Evolutionary conservation across 2,329 filamentous ascomycete species (phyloP).

Genomic region (Malbranchea zuffiana): DNA sequence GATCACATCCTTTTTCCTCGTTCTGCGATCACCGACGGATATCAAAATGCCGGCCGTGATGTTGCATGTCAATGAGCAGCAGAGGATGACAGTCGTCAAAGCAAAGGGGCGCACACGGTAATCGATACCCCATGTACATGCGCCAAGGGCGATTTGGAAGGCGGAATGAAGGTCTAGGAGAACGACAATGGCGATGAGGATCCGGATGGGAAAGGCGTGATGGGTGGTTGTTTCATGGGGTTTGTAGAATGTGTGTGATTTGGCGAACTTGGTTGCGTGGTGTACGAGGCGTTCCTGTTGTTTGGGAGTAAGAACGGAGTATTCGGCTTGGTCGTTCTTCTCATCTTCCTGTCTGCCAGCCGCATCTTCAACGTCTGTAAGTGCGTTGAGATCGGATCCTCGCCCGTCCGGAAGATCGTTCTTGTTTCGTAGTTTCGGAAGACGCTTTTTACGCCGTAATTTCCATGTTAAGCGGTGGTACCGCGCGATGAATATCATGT

Average conservation of each 20-base stretch:
- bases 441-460: slow-evolving; percentile 48
- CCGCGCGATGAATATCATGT: slow-evolving; percentile 71
- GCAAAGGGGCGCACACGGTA: slow-evolving; percentile 59
- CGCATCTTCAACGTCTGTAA: slow-evolving; percentile 36
- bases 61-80: slow-evolving; percentile 66
- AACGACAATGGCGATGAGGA: slow-evolving; percentile 67
- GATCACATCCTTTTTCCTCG: slow-evolving; percentile 75
- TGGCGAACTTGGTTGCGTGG: slow-evolving; percentile 69
- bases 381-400: slow-evolving; percentile 21
- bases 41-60: slow-evolving; percentile 67
- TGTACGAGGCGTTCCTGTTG: slow-evolving; percentile 63
- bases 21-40: slow-evolving; percentile 61
- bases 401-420: slow-evolving; percentile 46
- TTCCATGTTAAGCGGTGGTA: slow-evolving; percentile 59
- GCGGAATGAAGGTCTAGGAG: slow-evolving; percentile 69
- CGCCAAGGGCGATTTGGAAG: slow-evolving; percentile 68
- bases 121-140: slow-evolving; percentile 67
- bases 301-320: slow-evolving; percentile 51
- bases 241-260: slow-evolving; percentile 80
- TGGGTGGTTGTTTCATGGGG: slow-evolving; percentile 78
- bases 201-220: slow-evolving; percentile 61
- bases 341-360: slow-evolving; percentile 31
- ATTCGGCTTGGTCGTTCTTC: slow-evolving; percentile 47
- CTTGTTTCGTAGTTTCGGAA: slow-evolving; percentile 54
- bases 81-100: slow-evolving; percentile 70